Conservation (phyloP, 805 yeast species). For the Citeromyces matritensis region DNA sequence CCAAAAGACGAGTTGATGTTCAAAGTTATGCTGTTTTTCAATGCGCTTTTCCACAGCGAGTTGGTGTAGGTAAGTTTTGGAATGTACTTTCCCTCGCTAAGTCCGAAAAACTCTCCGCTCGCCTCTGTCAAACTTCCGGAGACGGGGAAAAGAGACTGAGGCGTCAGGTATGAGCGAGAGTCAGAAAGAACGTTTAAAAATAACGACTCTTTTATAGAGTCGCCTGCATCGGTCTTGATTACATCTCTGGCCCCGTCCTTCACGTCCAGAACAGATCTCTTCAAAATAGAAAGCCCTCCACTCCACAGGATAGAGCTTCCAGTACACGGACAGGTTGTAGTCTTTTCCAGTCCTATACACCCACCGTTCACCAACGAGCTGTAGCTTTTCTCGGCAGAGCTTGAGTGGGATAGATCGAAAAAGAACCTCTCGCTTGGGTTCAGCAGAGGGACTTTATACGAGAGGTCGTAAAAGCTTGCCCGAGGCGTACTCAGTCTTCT, state of each 20-base stretch:
- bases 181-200: constrained; percentile 26
- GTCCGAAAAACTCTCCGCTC: too few species aligned
- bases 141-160: constrained; percentile 11
- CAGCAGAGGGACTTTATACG: constrained; percentile 26
- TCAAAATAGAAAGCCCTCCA: constrained; percentile 43
- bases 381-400: constrained; percentile 20
- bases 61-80: too few species aligned
- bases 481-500: constrained; percentile 32
- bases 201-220: constrained; percentile 42
- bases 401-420: constrained; percentile 28
- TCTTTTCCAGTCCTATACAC: constrained; percentile 38
- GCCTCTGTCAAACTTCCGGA: too few species aligned
- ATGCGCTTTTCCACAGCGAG: too few species aligned
- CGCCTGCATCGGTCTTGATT: constrained; percentile 44
- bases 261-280: constrained; percentile 37
- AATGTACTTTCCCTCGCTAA: too few species aligned
- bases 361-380: constrained; percentile 13
- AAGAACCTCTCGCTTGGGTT: constrained; percentile 30
- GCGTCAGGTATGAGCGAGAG: constrained; percentile 19
- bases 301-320: constrained; percentile 16
- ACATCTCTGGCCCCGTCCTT: constrained; percentile 38
- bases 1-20: too few species aligned
- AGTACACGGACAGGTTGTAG: constrained; percentile 37
- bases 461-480: constrained; percentile 36
- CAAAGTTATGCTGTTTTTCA: too few species aligned